A percentile compares a stretch with the other conserved stretches of the same genome.
phyloP scores from a whole-genome alignment of 768 basidiomycete genomes.

The Rhizopogon vesiculosus region DNA sequence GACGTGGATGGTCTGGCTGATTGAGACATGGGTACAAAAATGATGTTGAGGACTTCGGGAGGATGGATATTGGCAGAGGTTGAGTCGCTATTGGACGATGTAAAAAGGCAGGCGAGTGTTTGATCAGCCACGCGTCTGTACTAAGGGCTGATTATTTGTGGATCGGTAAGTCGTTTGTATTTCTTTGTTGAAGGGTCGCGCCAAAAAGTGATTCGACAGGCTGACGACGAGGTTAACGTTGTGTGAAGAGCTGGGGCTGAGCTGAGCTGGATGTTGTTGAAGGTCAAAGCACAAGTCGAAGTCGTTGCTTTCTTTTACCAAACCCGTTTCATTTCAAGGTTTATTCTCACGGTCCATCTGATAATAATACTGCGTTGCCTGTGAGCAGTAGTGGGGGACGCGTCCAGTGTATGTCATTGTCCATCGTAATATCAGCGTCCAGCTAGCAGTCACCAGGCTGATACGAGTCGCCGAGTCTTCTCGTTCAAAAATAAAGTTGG shows the following conservation, averaged over 20 bases:
- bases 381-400: too few species aligned
- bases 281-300: slow-evolving; percentile 15
- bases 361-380: too few species aligned
- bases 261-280: slow-evolving; percentile 12
- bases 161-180: slow-evolving; percentile 6
- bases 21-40: slow-evolving; percentile 24
- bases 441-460: too few species aligned
- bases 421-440: too few species aligned
- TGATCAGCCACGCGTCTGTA: slow-evolving; percentile 19
- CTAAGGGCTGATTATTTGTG: slow-evolving; percentile 9
- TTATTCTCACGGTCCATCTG: slow-evolving; percentile 19
- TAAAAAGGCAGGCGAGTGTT: slow-evolving; percentile 7
- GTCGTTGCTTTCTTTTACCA: slow-evolving; percentile 4
- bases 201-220: slow-evolving; percentile 7
- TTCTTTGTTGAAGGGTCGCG: slow-evolving; percentile 10
- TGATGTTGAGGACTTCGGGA: slow-evolving; percentile 5
- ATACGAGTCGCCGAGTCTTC: too few species aligned
- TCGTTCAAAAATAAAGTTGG: too few species aligned
- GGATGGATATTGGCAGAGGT: slow-evolving; percentile 10
- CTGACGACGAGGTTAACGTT: slow-evolving; percentile 9
- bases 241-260: slow-evolving; percentile 10
- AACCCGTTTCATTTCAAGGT: slow-evolving; percentile 23
- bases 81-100: slow-evolving; percentile 6
- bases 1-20: slow-evolving; percentile 27
- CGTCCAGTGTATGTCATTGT: too few species aligned